Conservation (phyloP, 495 filamentous ascomycete genomes). For the Aspergillus steynii region DNA sequence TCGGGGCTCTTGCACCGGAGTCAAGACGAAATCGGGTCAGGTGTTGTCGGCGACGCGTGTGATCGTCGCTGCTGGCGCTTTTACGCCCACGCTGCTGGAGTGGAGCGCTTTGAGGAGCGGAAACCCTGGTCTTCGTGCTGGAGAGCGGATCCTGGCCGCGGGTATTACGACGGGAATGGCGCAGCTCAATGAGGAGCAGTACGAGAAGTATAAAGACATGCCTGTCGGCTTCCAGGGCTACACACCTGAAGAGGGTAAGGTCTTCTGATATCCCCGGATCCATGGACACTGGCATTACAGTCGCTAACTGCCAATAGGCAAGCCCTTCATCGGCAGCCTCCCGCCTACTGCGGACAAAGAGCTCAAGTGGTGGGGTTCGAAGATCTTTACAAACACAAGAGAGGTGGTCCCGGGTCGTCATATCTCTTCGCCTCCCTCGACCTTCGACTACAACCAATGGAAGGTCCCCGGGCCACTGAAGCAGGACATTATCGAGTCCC, state of each 20-base stretch:
- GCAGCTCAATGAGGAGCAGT: slow-evolving; percentile 28
- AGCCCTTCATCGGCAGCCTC: slow-evolving; percentile 33
- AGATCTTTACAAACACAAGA: slow-evolving; percentile 52
- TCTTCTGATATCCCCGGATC: slow-evolving; percentile 4
- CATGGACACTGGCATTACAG: too few species aligned
- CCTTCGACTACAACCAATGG: slow-evolving; percentile 48
- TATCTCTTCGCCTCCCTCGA: slow-evolving; percentile 51
- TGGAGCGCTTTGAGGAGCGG: slow-evolving; percentile 46
- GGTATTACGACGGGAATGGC: slow-evolving; percentile 55
- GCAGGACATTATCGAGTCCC: slow-evolving; percentile 35
- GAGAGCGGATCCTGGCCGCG: slow-evolving; percentile 53
- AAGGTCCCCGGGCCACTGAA: slow-evolving; percentile 41
- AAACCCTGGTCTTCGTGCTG: slow-evolving; percentile 46
- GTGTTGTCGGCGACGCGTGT: slow-evolving; percentile 43
- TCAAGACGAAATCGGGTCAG: slow-evolving; percentile 42
- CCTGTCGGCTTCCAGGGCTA: slow-evolving; percentile 41
- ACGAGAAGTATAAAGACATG: slow-evolving; percentile 34
- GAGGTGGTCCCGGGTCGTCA: slow-evolving; percentile 38
- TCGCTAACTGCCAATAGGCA: slow-evolving; percentile 24
- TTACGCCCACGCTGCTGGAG: slow-evolving; percentile 60
- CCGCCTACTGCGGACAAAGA: slow-evolving; percentile 39
- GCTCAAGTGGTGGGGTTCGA: slow-evolving; percentile 55
- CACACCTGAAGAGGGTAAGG: slow-evolving; percentile 31
- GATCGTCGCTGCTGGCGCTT: slow-evolving; percentile 59
- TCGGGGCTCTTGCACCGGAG: slow-evolving; percentile 46